Conservation (phyloP, 345 rosid genomes). For the Salix dunnii region DNA sequence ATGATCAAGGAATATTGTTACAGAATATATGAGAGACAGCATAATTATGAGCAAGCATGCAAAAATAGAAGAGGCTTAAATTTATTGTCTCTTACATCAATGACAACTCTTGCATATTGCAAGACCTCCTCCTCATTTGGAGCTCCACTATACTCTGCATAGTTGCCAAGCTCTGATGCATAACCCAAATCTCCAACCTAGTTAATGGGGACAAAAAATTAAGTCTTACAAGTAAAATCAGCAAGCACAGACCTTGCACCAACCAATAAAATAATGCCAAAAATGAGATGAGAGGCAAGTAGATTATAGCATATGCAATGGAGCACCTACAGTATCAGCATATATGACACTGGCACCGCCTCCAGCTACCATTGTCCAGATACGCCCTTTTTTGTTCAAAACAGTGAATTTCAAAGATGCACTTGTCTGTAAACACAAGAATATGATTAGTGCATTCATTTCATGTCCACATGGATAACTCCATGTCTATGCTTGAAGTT, state of each 20-base stretch:
- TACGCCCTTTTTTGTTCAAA: conserved; percentile 89
- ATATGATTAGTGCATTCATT: neutral
- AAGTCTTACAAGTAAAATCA: conserved; percentile 1
- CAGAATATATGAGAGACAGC: neutral
- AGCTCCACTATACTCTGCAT: conserved; percentile 98
- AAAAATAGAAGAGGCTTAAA: neutral
- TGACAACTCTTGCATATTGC: conserved; percentile 95
- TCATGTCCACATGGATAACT: neutral
- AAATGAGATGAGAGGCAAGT: neutral
- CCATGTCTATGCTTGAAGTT: neutral
- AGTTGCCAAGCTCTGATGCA: conserved; percentile 94
- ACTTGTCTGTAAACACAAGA: conserved; percentile 64
- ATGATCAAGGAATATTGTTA: neutral
- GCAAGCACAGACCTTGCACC: neutral
- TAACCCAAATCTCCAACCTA: conserved; percentile 98
- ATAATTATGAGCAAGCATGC: neutral
- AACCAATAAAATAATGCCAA: neutral
- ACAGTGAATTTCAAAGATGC: conserved; percentile 94
- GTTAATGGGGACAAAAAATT: conserved; percentile 9
- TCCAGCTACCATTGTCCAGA: conserved; percentile 99
- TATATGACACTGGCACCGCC: conserved; percentile 99
- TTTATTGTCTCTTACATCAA: conserved; percentile 59
- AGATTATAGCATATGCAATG: neutral
- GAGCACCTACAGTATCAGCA: conserved; percentile 76
- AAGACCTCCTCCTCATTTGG: conserved; percentile 96